Evolutionary conservation across 192 early-diverging fungal species (phyloP), one percentile per base, ranked within the genome.

Genomic region (Haplosporangium gracile): DNA sequence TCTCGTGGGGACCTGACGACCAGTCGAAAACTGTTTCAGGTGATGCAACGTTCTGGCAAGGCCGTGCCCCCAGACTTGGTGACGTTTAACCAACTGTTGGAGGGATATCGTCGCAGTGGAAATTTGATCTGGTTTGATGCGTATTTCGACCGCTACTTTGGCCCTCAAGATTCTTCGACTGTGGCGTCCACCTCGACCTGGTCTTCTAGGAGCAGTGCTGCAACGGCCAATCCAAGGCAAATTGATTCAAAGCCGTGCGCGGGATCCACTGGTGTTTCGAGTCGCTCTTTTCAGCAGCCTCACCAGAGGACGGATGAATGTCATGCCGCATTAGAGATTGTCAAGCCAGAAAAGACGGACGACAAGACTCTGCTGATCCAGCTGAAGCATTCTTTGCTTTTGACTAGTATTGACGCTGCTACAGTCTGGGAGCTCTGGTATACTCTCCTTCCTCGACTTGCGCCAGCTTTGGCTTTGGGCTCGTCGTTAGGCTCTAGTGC

Each of bases 81-180:
- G 29, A 81, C 84, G 5, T 85, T 85, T 36, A 85, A 85, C 40
- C 78, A 80, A 55, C 51, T 85, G 4, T 49, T 86, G 79, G 84
- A 86, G 11, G 84, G 84, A 10, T 81, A 86, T 38, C 84, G 84
- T 3, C 78, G 79, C 3, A 75, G 63, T 20, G 84, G 84, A 16
- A 86, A 86, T 49, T 57, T 76, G 16, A 34, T n/a, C 1, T 81
- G 79, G 84, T 86, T 86, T 55, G 76, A 86, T 42, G 79, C 63
- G 7, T 86, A 81, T n/a, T 86, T 86, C 65, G 84, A 86, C 68
- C 70, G 63, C 34, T 78, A 74, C 38, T 86, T 86, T 80, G 78
- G 78, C 6, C 26, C 29, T 32, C 47, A 29, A 53, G 32, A 36
- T 42, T 16, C 68, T 1, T 26, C 49, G 34, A n/a, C 29, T 8